Base-by-base conservation (phyloP, 2,329 filamentous ascomycete genomes). In the Alternaria tenuissima region DNA sequence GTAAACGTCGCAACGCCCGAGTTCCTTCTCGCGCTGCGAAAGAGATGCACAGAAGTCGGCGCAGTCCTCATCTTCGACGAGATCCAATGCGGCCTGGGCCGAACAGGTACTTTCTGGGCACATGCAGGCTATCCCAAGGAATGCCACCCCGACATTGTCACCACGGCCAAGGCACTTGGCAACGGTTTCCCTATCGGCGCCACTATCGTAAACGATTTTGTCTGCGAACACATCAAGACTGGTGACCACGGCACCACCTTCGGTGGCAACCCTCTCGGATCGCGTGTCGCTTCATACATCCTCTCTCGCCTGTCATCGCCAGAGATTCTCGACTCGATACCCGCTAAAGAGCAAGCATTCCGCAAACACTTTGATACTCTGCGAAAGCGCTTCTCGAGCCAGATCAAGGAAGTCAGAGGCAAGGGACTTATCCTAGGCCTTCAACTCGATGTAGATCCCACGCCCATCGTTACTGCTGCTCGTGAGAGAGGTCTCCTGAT, bases 111-210 rank as follows among this genome's bases (percentile, higher is more conserved):
- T 12, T 85, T 99, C 71, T 99, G 95, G 95, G 95, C 95, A 0
- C 94, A 99, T 75, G 85, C 85, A 11, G 83, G 85, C 59, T 85
- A 95, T 24, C 90, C 92, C 36, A 82, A 85, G 69, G 89, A 91
- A 66, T 93, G 93, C 2, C 95, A 99, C 76, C 95, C 95, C 7
- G 95, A 99, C 73, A 90, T 99, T 66, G 81, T 99, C 65, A 97
- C 94, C 14, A 94, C 92, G 0, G 95, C 95, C 58, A 99, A 99
- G 83, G 95, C 95, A 1, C 88, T 99, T 2, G 95, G 95, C 16
- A 99, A 99, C 74, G 95, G 95, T 5, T 94, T 97, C 79, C 95
- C 95, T 48, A 94, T 99, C 67, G 95, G 93, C 52, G 95, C 95
- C 7, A 92, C 91, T 5, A 86, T 90, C 52, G 83, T 89, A 28